A percentile compares a stretch with the other conserved stretches of the same genome.
These are phyloP conservation scores for Alternaria solani DNA, from an alignment of 2,329 filamentous ascomycete species.

Conservation along the genomic window DNA sequence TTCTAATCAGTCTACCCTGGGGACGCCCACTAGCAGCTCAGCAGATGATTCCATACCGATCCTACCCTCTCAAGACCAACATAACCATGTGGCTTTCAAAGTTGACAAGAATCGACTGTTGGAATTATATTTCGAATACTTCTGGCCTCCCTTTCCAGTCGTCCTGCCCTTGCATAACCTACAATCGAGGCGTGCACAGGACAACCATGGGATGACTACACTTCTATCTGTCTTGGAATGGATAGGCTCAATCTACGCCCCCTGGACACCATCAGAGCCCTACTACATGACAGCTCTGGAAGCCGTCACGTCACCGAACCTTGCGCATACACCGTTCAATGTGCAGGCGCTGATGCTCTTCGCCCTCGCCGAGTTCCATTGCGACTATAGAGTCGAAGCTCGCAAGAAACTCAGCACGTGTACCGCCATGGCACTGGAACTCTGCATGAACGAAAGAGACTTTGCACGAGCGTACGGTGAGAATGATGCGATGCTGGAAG, in stretches of 20 bases:
- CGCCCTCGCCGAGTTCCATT: constrained; percentile 80
- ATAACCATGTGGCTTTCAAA: constrained; percentile 31
- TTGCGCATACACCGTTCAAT: constrained; percentile 57
- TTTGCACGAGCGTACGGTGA: constrained; percentile 71
- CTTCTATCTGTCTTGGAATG: constrained; percentile 41
- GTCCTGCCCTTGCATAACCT: constrained; percentile 58
- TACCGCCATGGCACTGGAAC: constrained; percentile 74
- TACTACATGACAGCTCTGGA: constrained; percentile 35
- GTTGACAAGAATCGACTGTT: constrained; percentile 39
- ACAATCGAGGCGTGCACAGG: constrained; percentile 30
- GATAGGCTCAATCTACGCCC: constrained; percentile 45
- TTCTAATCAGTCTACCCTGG: not conserved
- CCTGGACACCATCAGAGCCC: constrained; percentile 40
- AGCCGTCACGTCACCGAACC: constrained; percentile 26
- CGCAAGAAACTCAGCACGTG: constrained; percentile 71
- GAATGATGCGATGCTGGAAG: constrained; percentile 73
- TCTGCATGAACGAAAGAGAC: constrained; percentile 77
- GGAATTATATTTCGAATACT: constrained; percentile 53
- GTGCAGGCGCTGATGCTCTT: constrained; percentile 81
- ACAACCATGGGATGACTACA: constrained; percentile 32
- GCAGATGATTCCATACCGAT: constrained; percentile 7
- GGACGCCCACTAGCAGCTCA: not conserved
- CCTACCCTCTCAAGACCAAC: constrained; percentile 8
- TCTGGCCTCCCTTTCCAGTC: constrained; percentile 63
- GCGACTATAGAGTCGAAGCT: constrained; percentile 72